Percentiles rank a stretch among this genome's conserved stretches.
Evolutionary conservation across 352 stramenopile genomes (phyloP).

Genomic region (Phytophthora meadii): DNA sequence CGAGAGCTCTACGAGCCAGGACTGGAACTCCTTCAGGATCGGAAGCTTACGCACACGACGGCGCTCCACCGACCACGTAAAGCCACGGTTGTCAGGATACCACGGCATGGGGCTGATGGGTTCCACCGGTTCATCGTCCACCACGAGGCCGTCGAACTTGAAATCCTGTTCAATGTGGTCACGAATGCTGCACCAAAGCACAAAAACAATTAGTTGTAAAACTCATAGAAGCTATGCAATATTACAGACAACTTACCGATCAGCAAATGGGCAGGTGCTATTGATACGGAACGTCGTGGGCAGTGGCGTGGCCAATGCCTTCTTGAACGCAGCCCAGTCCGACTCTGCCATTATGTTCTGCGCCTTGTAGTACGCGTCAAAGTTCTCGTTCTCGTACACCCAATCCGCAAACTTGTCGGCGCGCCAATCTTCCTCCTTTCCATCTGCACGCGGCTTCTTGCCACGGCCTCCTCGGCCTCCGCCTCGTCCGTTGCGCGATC

Average conservation of each 20-base stretch:
- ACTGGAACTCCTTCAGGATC: slow-evolving; percentile 93
- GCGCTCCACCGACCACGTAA: slow-evolving; percentile 90
- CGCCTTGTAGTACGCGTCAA: slow-evolving; percentile 88
- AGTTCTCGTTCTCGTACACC: slow-evolving; percentile 89
- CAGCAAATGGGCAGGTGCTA: slow-evolving; percentile 85
- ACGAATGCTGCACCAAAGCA: slow-evolving; percentile 62
- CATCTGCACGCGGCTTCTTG: slow-evolving; percentile 68
- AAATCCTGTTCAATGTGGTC: slow-evolving; percentile 87
- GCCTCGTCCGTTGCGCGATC: slow-evolving; percentile 50
- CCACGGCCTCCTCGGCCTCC: slow-evolving; percentile 33
- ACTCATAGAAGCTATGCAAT: background rate
- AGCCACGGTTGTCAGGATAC: slow-evolving; percentile 91
- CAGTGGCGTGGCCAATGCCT: slow-evolving; percentile 86
- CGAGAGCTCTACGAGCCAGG: slow-evolving; percentile 96
- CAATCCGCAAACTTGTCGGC: slow-evolving; percentile 85
- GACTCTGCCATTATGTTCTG: slow-evolving; percentile 82
- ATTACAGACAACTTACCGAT: slow-evolving; percentile 51
- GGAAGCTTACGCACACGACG: slow-evolving; percentile 93
- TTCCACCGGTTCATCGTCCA: slow-evolving; percentile 82
- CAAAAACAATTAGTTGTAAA: slow-evolving; percentile 8
- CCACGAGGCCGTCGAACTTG: slow-evolving; percentile 84
- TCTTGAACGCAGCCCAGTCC: slow-evolving; percentile 94
- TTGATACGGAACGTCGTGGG: slow-evolving; percentile 95
- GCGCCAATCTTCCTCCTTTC: slow-evolving; percentile 38
- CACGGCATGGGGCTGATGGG: slow-evolving; percentile 90